Evolutionary conservation across 768 basidiomycete genomes (phyloP), one percentile per base, ranked within the genome.

Genomic region (Phanerochaete sordida): DNA sequence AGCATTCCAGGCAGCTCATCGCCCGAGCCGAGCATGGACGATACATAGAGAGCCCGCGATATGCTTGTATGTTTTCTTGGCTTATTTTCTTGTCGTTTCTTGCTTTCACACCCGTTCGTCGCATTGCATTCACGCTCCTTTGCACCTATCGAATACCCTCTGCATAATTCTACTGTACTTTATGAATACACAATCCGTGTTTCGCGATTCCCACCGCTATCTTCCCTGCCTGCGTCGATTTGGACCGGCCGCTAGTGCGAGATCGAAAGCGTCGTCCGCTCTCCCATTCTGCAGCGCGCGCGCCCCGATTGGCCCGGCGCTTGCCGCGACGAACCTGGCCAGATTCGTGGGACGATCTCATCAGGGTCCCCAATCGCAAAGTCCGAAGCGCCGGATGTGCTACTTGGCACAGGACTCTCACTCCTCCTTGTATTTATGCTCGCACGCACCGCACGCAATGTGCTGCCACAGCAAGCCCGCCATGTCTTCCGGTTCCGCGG

Each of bases 1-100:
- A 66, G 74, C 65, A 66, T 76, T 61, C 75, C 75, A 54, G 74
- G 75, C 37, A 81, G 79, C 59, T 65, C 76, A 52, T 84, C 81
- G 47, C 80, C 79, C 1, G 60, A 70, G 64, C 68, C 75, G 65
- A 62, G 65, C 70, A 71, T 77, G 70, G 75, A 72, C 54, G 70
- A 65, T 61, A 70, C 69, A 61, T 72, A 66, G 67, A 49, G 24
- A 23, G 43, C 24, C 43, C 5, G n/a, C 27, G 26, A 21, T 19
- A 43, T 19, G 39, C 39, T 15, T 31, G 27, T 30, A 31, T 51
- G 50, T 15, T 51, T 54, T n/a, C n/a, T n/a, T 27, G 35, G 21
- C 53, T 54, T 16, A 16, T 33, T 51, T n/a, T 43, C 8, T 37
- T 19, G 39, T 43, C 39, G 19, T 43, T 28, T 31, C 33, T 54